phyloP scores from a whole-genome alignment of 1,139 yeast species.

The Suhomyces panamericanus region DNA sequence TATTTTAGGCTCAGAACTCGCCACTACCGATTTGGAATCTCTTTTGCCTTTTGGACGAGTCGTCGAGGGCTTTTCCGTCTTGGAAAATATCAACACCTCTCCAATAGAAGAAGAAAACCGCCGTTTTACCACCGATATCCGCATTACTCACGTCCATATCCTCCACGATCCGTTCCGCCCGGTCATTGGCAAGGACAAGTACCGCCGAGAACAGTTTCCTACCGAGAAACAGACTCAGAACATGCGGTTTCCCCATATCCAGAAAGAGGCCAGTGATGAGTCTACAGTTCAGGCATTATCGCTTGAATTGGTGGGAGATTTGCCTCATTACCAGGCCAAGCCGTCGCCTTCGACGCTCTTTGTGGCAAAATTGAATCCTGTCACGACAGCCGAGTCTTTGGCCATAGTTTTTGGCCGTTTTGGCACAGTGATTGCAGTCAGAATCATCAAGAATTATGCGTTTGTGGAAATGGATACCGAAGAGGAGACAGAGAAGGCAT shows the following conservation, averaged over 20 bases:
- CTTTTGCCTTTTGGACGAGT: conserved; percentile 49
- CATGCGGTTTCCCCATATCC: conserved; percentile 13
- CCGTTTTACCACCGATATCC: conserved; percentile 49
- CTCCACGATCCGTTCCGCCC: conserved; percentile 55
- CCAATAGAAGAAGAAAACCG: conserved; percentile 32
- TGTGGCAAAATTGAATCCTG: conserved; percentile 62
- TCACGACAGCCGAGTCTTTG: conserved; percentile 57
- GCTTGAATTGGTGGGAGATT: conserved; percentile 62
- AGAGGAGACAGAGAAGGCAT: conserved; percentile 59
- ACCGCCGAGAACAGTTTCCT: conserved; percentile 2
- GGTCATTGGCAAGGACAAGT: conserved; percentile 1
- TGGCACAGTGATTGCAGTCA: conserved; percentile 42
- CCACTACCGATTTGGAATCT: neutral
- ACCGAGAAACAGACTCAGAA: conserved; percentile 15
- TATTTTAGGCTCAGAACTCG: conserved; percentile 22
- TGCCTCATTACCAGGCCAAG: conserved; percentile 57
- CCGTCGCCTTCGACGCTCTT: conserved; percentile 65
- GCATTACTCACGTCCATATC: conserved; percentile 52
- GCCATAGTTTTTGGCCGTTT: conserved; percentile 57
- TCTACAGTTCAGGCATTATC: conserved; percentile 58
- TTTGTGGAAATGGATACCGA: conserved; percentile 56
- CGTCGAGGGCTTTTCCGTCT: conserved; percentile 50
- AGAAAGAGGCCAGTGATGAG: conserved; percentile 23
- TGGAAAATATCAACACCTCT: conserved; percentile 44
- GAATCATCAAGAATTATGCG: conserved; percentile 46